phyloP scores from a whole-genome alignment of 2,329 filamentous ascomycete species.

The Parascedosporium putredinis region DNA sequence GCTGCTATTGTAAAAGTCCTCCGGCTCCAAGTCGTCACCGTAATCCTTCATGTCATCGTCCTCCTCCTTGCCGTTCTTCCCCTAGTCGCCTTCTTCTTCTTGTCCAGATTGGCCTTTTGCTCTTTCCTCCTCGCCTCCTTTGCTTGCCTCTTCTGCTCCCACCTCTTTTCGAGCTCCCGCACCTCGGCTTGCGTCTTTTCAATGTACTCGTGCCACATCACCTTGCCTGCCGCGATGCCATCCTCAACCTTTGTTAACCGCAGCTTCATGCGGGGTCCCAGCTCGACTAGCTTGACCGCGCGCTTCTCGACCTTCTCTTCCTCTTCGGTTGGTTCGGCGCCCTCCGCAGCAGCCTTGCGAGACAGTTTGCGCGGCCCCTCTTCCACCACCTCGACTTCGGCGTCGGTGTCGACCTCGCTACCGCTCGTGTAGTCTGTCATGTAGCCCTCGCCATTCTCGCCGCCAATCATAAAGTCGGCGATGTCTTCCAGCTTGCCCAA shows the following conservation, averaged over 20 bases:
- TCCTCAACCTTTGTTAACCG: slow-evolving; percentile 94
- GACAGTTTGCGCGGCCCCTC: slow-evolving; percentile 49
- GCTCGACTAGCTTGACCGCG: slow-evolving; percentile 82
- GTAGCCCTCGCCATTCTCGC: slow-evolving; percentile 67
- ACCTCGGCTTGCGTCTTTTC: slow-evolving; percentile 73
- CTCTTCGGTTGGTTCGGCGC: slow-evolving; percentile 29
- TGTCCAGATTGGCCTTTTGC: slow-evolving; percentile 85
- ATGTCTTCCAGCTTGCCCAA: slow-evolving; percentile 86
- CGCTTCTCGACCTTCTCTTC: slow-evolving; percentile 63
- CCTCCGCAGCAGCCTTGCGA: slow-evolving; percentile 30
- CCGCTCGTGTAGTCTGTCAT: slow-evolving; percentile 78
- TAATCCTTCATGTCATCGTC: slow-evolving; percentile 28
- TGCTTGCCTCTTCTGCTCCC: slow-evolving; percentile 66
- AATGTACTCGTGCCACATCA: slow-evolving; percentile 97
- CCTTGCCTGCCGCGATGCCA: slow-evolving; percentile 75
- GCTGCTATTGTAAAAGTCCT: slow-evolving; percentile 26
- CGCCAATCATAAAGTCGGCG: slow-evolving; percentile 85
- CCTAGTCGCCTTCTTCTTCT: slow-evolving; percentile 54
- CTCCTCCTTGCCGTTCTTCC: slow-evolving; percentile 22
- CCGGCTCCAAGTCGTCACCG: slow-evolving; percentile 28
- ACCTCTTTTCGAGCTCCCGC: slow-evolving; percentile 68
- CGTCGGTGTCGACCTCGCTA: slow-evolving; percentile 87
- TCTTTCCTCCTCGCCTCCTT: slow-evolving; percentile 73
- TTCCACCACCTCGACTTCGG: slow-evolving; percentile 79
- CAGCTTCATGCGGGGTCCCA: slow-evolving; percentile 82